phyloP scores from a whole-genome alignment of 176 grass and related monocot genomes.

The Paspalum vaginatum region DNA sequence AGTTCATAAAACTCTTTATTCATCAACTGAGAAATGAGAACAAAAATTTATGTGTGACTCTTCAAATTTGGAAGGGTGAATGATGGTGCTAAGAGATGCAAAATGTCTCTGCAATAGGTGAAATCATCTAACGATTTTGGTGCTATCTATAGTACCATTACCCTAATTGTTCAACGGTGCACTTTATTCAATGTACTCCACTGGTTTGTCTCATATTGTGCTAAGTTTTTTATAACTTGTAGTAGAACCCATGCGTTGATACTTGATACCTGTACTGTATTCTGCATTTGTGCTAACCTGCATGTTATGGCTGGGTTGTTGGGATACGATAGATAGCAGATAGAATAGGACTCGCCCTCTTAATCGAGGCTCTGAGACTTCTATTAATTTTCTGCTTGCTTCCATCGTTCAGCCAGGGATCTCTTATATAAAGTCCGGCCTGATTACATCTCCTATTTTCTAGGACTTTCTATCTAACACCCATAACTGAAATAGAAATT shows the following conservation, averaged over 20 bases:
- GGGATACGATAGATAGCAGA: too few species aligned
- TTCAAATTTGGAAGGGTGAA: not conserved
- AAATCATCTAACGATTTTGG: not conserved
- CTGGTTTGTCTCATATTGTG: not conserved
- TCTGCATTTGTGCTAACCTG: not conserved
- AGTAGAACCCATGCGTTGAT: not conserved
- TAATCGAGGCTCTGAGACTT: too few species aligned
- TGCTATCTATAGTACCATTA: not conserved
- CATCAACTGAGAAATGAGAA: not conserved
- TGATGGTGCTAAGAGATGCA: not conserved
- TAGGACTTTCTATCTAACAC: too few species aligned
- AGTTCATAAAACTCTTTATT: constrained; percentile 6
- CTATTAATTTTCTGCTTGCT: too few species aligned
- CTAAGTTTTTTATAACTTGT: not conserved
- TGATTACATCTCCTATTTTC: too few species aligned
- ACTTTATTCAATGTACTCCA: not conserved
- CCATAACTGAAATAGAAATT: too few species aligned
- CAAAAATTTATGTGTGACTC: not conserved
- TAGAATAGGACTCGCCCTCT: too few species aligned
- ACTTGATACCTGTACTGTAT: not conserved
- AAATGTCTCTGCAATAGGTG: not conserved
- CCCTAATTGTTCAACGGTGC: not conserved
- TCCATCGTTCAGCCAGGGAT: too few species aligned
- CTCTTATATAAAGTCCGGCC: too few species aligned
- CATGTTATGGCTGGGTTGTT: too few species aligned